phyloP scores from a whole-genome alignment of 257 asterid species.

The Datura wrightii region DNA sequence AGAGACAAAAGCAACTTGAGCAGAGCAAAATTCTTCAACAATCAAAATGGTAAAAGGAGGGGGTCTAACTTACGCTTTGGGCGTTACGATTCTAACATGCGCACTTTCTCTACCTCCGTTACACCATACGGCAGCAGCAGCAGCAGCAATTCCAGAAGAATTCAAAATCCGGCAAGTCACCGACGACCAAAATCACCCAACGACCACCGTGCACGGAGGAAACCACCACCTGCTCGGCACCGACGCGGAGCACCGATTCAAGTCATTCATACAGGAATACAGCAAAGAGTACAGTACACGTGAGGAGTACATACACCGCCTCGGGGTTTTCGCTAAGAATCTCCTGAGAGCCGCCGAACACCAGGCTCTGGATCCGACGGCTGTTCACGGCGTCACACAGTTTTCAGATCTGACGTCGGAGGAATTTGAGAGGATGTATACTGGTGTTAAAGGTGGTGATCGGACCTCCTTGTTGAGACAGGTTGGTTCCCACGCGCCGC shows the following conservation, averaged over 20 bases:
- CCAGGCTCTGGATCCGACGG: slow-evolving; percentile 89
- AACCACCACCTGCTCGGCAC: slow-evolving; percentile 63
- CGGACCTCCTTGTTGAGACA: slow-evolving; percentile 19
- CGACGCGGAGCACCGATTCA: slow-evolving; percentile 65
- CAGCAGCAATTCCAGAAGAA: slow-evolving; percentile 33
- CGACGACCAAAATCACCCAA: slow-evolving; percentile 31
- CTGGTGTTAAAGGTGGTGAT: slow-evolving; percentile 68
- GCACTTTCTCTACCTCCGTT: slow-evolving; percentile 32
- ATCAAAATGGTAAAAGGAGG: slow-evolving; percentile 47
- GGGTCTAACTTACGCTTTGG: slow-evolving; percentile 46
- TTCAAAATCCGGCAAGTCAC: slow-evolving; percentile 72
- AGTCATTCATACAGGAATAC: slow-evolving; percentile 59
- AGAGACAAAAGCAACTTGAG: not conserved
- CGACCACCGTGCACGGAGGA: slow-evolving; percentile 22
- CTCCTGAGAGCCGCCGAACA: slow-evolving; percentile 80
- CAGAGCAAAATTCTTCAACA: not conserved
- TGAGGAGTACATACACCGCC: slow-evolving; percentile 85
- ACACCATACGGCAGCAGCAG: not conserved
- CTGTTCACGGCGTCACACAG: slow-evolving; percentile 81
- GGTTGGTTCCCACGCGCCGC: slow-evolving; percentile 43
- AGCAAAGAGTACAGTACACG: slow-evolving; percentile 61
- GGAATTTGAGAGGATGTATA: slow-evolving; percentile 77
- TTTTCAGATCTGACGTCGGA: slow-evolving; percentile 71
- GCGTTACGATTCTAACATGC: slow-evolving; percentile 56
- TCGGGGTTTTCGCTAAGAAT: slow-evolving; percentile 75